These are phyloP conservation scores for Starmera quercuum DNA, from an alignment of 805 yeast species.

Conservation along the genomic window DNA sequence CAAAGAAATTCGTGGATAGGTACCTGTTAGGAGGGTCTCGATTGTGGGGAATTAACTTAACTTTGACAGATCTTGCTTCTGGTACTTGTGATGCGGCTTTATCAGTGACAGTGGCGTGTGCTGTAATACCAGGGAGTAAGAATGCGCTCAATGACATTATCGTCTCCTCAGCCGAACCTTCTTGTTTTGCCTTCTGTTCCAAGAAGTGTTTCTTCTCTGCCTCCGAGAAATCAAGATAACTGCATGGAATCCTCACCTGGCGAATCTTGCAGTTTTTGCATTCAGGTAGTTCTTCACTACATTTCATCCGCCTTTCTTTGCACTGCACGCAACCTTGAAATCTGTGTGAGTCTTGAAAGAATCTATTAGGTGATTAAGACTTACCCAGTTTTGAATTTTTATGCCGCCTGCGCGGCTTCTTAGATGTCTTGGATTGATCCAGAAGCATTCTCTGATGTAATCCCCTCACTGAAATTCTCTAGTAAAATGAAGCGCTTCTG, in stretches of 20 bases:
- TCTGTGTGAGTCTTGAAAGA: constrained; percentile 6
- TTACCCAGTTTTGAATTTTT: constrained; percentile 24
- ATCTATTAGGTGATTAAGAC: constrained; percentile 1
- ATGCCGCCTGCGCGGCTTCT: constrained; percentile 15
- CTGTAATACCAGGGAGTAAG: too few relatives aligned
- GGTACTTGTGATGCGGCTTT: too few relatives aligned
- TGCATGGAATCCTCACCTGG: constrained; percentile 19
- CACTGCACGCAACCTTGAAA: constrained; percentile 43
- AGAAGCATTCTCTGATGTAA: too few relatives aligned
- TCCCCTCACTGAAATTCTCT: too few relatives aligned
- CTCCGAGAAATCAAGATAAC: constrained; percentile 15
- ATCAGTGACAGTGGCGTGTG: too few relatives aligned
- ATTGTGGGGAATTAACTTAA: not conserved
- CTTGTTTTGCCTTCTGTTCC: constrained; percentile 5
- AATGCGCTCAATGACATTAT: not conserved
- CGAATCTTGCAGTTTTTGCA: constrained; percentile 35
- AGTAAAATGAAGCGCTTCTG: too few relatives aligned
- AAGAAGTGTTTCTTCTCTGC: constrained; percentile 12
- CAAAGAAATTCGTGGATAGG: constrained; percentile 6
- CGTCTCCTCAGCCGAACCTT: not conserved
- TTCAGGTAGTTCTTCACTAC: constrained; percentile 42
- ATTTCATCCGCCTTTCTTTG: constrained; percentile 42
- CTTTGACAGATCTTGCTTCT: not conserved
- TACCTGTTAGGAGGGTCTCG: constrained; percentile 2
- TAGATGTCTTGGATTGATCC: too few relatives aligned